Conservation (phyloP, 164 flowering plant genomes). For the Dillenia turbinata region DNA sequence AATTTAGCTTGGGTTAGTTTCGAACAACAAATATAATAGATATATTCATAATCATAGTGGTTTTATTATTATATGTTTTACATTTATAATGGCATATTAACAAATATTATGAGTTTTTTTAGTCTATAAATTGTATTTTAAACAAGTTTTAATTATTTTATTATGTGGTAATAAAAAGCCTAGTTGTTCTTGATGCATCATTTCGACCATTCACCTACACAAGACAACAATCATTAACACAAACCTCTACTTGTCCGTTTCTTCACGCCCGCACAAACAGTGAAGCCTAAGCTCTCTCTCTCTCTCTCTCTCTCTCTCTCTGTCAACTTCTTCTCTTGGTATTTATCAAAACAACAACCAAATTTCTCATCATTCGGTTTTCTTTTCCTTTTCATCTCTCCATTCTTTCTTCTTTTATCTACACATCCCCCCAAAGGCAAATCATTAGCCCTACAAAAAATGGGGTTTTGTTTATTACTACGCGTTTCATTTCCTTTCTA, state of each 20-base stretch:
- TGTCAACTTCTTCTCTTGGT: conserved; percentile 11
- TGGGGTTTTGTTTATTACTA: conserved; percentile 19
- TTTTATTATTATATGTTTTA: too few relatives aligned
- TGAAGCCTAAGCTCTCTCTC: conserved; percentile 10
- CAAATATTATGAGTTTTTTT: too few relatives aligned
- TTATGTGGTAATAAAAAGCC: conserved; percentile 9
- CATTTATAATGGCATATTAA: too few relatives aligned
- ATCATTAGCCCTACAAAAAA: not conserved
- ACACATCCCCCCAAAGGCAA: conserved; percentile 8
- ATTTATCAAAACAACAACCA: conserved; percentile 19
- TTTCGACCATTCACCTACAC: conserved; percentile 63
- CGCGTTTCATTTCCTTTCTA: conserved; percentile 26
- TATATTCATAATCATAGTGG: too few relatives aligned
- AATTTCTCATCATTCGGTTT: conserved; percentile 27
- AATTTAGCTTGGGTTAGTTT: too few relatives aligned
- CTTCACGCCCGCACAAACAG: conserved; percentile 19
- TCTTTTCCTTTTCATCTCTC: conserved; percentile 20
- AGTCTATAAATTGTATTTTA: not conserved
- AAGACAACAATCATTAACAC: conserved; percentile 80
- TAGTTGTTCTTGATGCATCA: conserved; percentile 47
- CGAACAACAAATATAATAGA: too few relatives aligned
- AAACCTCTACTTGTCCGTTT: conserved; percentile 51
- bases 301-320: too few relatives aligned
- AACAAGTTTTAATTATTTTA: not conserved
- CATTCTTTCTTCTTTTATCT: not conserved